These are phyloP conservation scores for Cornus florida DNA, from an alignment of 148 eudicot genomes.

Conservation along the genomic window DNA sequence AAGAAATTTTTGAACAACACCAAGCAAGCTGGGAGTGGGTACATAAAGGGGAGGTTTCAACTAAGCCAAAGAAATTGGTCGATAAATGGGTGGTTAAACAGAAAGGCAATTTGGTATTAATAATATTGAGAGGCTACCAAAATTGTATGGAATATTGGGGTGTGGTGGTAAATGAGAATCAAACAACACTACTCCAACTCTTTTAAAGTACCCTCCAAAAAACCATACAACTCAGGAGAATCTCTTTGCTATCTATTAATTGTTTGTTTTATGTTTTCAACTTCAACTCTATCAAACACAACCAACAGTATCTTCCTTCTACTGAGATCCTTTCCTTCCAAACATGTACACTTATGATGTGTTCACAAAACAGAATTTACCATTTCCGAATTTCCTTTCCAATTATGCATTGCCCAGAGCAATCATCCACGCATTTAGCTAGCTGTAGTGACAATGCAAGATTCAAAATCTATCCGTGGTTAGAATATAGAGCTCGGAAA, in stretches of 20 bases:
- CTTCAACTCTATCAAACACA: background rate
- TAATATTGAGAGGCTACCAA: background rate
- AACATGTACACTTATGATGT: background rate
- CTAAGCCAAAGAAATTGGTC: too few species aligned
- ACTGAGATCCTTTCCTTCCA: background rate
- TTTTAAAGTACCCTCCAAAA: background rate
- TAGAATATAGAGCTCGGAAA: too few species aligned
- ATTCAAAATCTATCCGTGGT: background rate
- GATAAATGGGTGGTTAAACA: too few species aligned
- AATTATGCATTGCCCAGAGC: background rate
- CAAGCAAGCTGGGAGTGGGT: too few species aligned
- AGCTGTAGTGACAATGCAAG: background rate
- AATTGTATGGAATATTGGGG: background rate
- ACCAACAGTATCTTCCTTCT: background rate
- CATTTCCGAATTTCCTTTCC: too few species aligned
- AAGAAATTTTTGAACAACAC: too few species aligned
- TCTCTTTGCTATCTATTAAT: slow-evolving; percentile 1
- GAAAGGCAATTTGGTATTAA: too few species aligned
- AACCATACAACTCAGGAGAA: slow-evolving; percentile 2
- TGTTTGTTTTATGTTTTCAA: background rate
- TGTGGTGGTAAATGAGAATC: background rate
- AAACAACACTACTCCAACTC: background rate
- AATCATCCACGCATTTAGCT: too few species aligned
- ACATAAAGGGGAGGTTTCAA: too few species aligned
- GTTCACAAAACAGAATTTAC: background rate